phyloP scores from a whole-genome alignment of 768 basidiomycete species.

The Filobasidium floriforme region DNA sequence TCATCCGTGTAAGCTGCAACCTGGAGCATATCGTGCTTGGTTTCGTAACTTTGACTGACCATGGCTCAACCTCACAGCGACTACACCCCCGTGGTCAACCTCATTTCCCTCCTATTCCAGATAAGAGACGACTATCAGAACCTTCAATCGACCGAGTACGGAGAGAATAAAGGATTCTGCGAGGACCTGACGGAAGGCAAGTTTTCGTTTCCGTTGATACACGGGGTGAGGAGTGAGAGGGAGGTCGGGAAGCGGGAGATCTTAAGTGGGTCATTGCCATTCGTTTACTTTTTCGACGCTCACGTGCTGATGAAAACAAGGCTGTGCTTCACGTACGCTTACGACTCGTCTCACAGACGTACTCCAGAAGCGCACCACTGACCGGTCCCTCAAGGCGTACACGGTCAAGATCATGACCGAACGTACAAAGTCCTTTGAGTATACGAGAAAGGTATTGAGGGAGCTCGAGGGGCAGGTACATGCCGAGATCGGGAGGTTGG shows the following conservation, averaged over 20 bases:
- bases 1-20: conserved; percentile 43
- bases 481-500: conserved; percentile 62
- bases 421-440: conserved; percentile 76
- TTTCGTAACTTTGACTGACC: neutral
- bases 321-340: neutral
- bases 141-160: conserved; percentile 75
- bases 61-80: conserved; percentile 52
- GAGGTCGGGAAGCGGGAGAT: conserved; percentile 70
- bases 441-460: conserved; percentile 64
- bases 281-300: neutral
- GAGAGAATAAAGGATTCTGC: conserved; percentile 63
- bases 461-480: conserved; percentile 62
- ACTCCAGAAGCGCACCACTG: conserved; percentile 76
- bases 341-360: conserved; percentile 57
- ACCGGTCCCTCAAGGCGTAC: conserved; percentile 70
- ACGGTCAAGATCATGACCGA: conserved; percentile 69
- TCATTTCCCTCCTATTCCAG: conserved; percentile 91
- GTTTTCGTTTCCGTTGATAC: conserved; percentile 92
- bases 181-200: conserved; percentile 96
- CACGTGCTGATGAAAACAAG: neutral
- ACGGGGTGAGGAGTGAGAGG: conserved; percentile 61
- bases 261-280: conserved; percentile 56
- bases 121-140: conserved; percentile 98
- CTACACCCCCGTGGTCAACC: conserved; percentile 84
- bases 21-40: neutral